Base-by-base conservation (phyloP, 352 stramenopile genomes). In the Blastocystis sp. region DNA sequence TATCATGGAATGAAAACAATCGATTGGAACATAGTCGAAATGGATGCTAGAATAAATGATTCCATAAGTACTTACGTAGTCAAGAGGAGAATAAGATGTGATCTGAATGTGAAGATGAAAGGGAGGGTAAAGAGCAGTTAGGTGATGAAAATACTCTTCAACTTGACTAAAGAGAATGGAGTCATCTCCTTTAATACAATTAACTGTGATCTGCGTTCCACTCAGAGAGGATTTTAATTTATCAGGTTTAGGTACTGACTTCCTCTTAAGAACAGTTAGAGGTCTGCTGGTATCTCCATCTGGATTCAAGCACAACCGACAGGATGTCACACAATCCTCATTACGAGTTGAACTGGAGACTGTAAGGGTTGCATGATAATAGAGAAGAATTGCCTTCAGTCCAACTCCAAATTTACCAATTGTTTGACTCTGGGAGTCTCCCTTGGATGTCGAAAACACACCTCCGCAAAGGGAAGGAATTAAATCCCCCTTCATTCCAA, bases 321-420 rank as follows among this genome's bases (percentile, higher is more conserved):
- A 81, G 11, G 70, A 64, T 11, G 70, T 48, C 35, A 81, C 54
- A 33, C n/a, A 60, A 22, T 27, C 33, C 42, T 81, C 37, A 22
- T n/a, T 15, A 30, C 19, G 11, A 44, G 70, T 81, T 9, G 35
- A 59, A 56, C 70, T 81, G 22, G 70, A 81, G 48, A 81, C 70
- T 1, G 37, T 42, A 3, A 81, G 42, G 15, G n/a, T 51, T 27
- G 44, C 42, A n/a, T 81, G 22, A 40, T 81, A 81, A 4, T 44
- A 81, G 44, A 81, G 70, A 53, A 81, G 40, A 62, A 81, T 81
- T 13, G 70, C 70, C 22, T 81, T 81, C 6, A 81, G 42, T 42
- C 70, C 70, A 40, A 81, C 44, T 33, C 70, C 70, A n/a, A 62
- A 81, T 35, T 81, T 81, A 2, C 70, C 70, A 40, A 81, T 60